Base-by-base conservation (phyloP, 2,329 filamentous ascomycete genomes). In the Hypoxylon sp. region DNA sequence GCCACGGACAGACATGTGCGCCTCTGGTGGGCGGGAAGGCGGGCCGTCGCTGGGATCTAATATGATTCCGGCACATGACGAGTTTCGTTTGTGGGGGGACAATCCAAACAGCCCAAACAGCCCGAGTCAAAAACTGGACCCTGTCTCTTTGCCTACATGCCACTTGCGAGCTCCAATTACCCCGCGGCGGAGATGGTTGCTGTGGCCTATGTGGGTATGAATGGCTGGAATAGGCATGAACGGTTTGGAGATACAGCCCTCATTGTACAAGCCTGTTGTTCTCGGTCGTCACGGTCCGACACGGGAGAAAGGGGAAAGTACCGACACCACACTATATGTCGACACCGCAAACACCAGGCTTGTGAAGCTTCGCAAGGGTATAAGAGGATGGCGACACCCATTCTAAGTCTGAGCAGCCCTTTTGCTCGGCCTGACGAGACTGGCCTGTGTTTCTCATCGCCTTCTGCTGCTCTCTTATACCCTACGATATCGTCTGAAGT, bases 281-380 rank as follows among this genome's bases (percentile, higher is more conserved):
- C 77, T 83, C 84, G 84, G 85, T 83, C 80, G 79, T 78, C 79
- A 85, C 84, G 84, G 83, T 85, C 85, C 85, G 84, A 82, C 73
- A 74, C 79, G 80, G 80, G 78, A 82, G 78, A 81, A 80, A 78
- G 76, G 77, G 79, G 78, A 75, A 76, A 74, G 64, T 68, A 70
- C 68, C 60, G 64, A 47, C 11, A 39, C 42, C 54, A 61, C 56
- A 65, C 56, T 70, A 67, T 68, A 68, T 63, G 44, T 66, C 39
- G 42, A 61, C 47, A 27, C 17, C 51, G 35, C 47, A 56, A 64
- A 52, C 62, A 48, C 44, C 15, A 19, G 39, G 35, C 47, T 21
- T 47, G n/a, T 51, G 31, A 66, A 53, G 31, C 58, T 58, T 69
- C 62, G 51, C 65, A 58, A 68, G 69, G 62, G 65, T 74, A 74